Percentiles rank a stretch among this genome's conserved stretches.
Evolutionary conservation across 2,329 filamentous ascomycete genomes (phyloP).

Genomic region (Colletotrichum karsti): DNA sequence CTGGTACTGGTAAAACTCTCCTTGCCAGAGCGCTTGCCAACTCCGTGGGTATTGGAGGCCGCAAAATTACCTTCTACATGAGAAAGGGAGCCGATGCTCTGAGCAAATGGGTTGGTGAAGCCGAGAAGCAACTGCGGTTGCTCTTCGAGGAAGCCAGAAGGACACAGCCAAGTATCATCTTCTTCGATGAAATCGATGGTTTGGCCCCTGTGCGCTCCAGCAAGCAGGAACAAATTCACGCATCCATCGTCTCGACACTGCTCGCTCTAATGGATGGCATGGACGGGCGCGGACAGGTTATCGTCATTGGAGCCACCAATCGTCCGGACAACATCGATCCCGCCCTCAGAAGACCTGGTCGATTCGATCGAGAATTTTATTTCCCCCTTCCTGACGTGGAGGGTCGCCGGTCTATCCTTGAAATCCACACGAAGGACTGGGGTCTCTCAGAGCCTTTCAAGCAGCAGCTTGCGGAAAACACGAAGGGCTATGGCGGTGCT

Average conservation of each 20-base stretch:
- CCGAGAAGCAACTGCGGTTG: slow-evolving; percentile 91
- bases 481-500: slow-evolving; percentile 96
- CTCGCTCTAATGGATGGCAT: slow-evolving; percentile 96
- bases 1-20: slow-evolving; percentile 97
- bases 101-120: slow-evolving; percentile 99
- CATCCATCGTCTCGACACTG: slow-evolving; percentile 95
- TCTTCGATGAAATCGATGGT: slow-evolving; percentile 99
- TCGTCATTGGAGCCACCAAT: slow-evolving; percentile 99
- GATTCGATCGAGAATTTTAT: slow-evolving; percentile 98
- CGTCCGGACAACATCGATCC: slow-evolving; percentile 96
- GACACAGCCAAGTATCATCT: slow-evolving; percentile 98
- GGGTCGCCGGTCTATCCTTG: slow-evolving; percentile 84
- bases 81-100: slow-evolving; percentile 96
- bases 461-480: slow-evolving; percentile 82
- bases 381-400: slow-evolving; percentile 89
- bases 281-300: slow-evolving; percentile 97
- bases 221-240: slow-evolving; percentile 98
- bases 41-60: slow-evolving; percentile 86
- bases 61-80: slow-evolving; percentile 99
- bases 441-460: slow-evolving; percentile 84
- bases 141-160: slow-evolving; percentile 96
- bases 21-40: slow-evolving; percentile 92
- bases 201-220: slow-evolving; percentile 95
- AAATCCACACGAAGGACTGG: slow-evolving; percentile 97
- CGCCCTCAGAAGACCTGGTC: slow-evolving; percentile 89